Base-by-base conservation (phyloP, 2,329 filamentous ascomycete genomes). In the Curvularia hawaiiensis region DNA sequence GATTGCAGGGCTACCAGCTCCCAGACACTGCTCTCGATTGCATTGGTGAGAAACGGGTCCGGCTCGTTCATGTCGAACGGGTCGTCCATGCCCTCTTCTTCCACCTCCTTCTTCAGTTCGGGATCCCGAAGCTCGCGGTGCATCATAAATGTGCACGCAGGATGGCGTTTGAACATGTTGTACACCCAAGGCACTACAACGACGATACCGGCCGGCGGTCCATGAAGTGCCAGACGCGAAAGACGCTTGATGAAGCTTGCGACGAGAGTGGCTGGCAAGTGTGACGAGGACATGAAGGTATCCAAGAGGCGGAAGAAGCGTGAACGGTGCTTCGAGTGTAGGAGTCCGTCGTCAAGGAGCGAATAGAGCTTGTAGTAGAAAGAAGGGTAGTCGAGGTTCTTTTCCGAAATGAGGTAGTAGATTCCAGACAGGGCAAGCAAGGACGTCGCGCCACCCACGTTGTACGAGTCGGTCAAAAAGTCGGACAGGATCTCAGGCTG, bases 171-270 rank as follows among this genome's bases (percentile, higher is more conserved):
- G 74, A 99, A 84, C 66, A 97, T 84, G 77, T 99, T 99, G 82
- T 99, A 99, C 50, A 94, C 88, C 88, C 92, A 97, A 0, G 95
- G 96, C 10, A 98, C 83, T 45, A 97, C 88, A 52, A 88, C 89
- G 16, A 98, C 93, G 52, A 98, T 90, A 30, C 92, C 93, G 33
- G 91, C 88, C 2, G 96, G 95, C 2, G 96, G 94, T 0, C 92
- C 93, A 70, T 91, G 88, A n/a, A 99, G 83, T 16, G 91, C 86
- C 38, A 98, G 82, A 51, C 94, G 85, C 3, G 92, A 87, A 9
- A 99, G 83, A n/a, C 91, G 86, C 79, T 99, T 99, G 79, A 99
- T 88, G 78, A 99, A 99, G 77, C 92, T 97, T 12, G 95, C 94
- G 2, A 99, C 91, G 39, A 99, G 82, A 4, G 89, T 87, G 4